These are phyloP conservation scores for Talaromyces stipitatus DNA, from an alignment of 495 filamentous ascomycete species.

Conservation along the genomic window DNA sequence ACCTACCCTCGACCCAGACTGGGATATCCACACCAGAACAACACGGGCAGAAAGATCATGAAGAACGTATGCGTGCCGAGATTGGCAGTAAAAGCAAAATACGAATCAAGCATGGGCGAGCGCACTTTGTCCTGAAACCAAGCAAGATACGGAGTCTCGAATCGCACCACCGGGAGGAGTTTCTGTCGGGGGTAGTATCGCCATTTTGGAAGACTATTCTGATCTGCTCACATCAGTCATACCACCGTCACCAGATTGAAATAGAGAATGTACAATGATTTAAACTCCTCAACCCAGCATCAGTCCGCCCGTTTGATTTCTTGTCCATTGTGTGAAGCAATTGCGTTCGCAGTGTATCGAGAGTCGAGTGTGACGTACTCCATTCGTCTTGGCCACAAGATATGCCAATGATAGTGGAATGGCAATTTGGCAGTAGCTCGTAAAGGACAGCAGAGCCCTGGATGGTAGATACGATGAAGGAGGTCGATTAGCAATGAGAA, in stretches of 20 bases:
- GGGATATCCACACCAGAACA: slow-evolving; percentile 91
- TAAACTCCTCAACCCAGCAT: slow-evolving; percentile 65
- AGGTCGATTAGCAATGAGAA: no score
- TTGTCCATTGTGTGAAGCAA: slow-evolving; percentile 25
- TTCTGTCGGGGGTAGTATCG: slow-evolving; percentile 74
- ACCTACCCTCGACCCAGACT: slow-evolving; percentile 75
- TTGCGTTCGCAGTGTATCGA: slow-evolving; percentile 1
- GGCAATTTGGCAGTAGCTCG: no score
- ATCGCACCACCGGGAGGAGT: slow-evolving; percentile 79
- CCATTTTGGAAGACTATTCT: slow-evolving; percentile 76
- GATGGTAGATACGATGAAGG: neutral
- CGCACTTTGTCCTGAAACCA: slow-evolving; percentile 69
- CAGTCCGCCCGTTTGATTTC: slow-evolving; percentile 36
- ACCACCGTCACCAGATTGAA: slow-evolving; percentile 10
- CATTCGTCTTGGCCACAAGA: slow-evolving; percentile 4
- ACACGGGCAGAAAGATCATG: slow-evolving; percentile 84
- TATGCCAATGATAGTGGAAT: neutral
- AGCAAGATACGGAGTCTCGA: slow-evolving; percentile 93
- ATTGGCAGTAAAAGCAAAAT: slow-evolving; percentile 94
- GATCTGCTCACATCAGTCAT: slow-evolving; percentile 48
- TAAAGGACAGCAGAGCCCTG: no score
- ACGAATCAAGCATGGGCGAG: slow-evolving; percentile 79
- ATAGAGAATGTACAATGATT: slow-evolving; percentile 60
- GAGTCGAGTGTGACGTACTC: slow-evolving; percentile 3
- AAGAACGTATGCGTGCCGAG: slow-evolving; percentile 98